Base-by-base conservation (phyloP, 805 yeast genomes). In the Citeromyces matritensis region DNA sequence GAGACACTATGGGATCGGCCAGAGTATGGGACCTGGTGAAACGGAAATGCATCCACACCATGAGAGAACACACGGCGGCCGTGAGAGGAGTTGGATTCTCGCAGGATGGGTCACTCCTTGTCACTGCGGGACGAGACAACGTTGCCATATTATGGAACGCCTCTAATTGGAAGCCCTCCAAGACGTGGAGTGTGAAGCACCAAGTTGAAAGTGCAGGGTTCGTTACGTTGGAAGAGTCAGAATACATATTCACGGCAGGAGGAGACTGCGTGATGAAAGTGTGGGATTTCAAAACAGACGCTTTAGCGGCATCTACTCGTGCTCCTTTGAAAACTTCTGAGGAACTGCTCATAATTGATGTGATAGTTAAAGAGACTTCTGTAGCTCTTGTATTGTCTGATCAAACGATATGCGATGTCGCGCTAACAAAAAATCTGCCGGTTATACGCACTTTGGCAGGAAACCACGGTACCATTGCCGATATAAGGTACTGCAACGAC, bases 381-480 rank as follows among this genome's bases (percentile, higher is more conserved):
- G 40, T 77, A 27, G 57, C 69, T 36, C 37, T 76, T 36, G 77
- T 81, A 0, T 45, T 78, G 9, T 79, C 94, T 24, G 98, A 91
- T 55, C 97, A 91, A 54, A 78, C 95, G 0, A 53, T 91, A 10
- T 60, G 65, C 17, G 60, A 69, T 39, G 47, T 74, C 15, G 49
- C 57, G 26, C 29, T 49, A 5, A 45, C 47, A 27, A 45, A 44
- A 6, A 42, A 41, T 17, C 48, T 79, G n/a, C 62, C 65, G 12
- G 47, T 67, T 2, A 43, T 51, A 6, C 60, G 73, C 34, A 64
- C 71, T 27, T 62, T 85, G 42, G 91, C 95, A 1, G 96, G 96
- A 42, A 85, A 85, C 51, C 95, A 88, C 54, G 97, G 96, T 35
- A 88, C 91, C 15, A 75, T 91, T 43, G 94, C 95, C 3, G 97